These are phyloP conservation scores for Adansonia madagascariensis DNA, from an alignment of 441 rosid species.

Conservation along the genomic window DNA sequence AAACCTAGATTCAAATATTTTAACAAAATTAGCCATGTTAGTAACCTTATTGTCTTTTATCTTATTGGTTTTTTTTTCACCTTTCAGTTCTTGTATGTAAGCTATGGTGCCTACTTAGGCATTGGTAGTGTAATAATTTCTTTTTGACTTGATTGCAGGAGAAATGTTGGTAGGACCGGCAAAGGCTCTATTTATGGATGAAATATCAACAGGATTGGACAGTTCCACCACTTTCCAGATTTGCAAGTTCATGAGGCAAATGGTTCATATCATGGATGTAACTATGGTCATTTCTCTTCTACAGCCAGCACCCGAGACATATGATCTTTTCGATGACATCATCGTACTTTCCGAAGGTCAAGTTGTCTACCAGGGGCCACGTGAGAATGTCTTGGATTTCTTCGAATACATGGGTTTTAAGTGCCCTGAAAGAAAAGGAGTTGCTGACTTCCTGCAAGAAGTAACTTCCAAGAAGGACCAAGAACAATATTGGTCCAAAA, in stretches of 20 bases:
- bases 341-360: slow-evolving; percentile 41
- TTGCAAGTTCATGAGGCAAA: slow-evolving; percentile 21
- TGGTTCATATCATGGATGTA: slow-evolving; percentile 21
- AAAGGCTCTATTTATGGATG: slow-evolving; percentile 19
- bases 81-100: too few relatives aligned
- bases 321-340: slow-evolving; percentile 8
- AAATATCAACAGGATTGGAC: slow-evolving; percentile 22
- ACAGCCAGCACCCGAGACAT: slow-evolving; percentile 13
- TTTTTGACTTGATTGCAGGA: slow-evolving; percentile 49
- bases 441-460: slow-evolving; percentile 77
- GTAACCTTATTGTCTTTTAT: too few relatives aligned
- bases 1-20: too few relatives aligned
- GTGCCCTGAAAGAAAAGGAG: slow-evolving; percentile 75
- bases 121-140: slow-evolving; percentile 24
- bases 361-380: slow-evolving; percentile 65
- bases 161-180: slow-evolving; percentile 93
- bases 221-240: slow-evolving; percentile 22
- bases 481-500: slow-evolving; percentile 66
- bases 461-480: slow-evolving; percentile 75
- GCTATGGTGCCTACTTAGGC: neutral
- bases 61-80: too few relatives aligned
- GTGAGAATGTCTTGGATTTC: slow-evolving; percentile 58
- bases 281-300: slow-evolving; percentile 21
- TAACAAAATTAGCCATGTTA: too few relatives aligned
- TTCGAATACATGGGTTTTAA: slow-evolving; percentile 63